A percentile compares a stretch with the other conserved stretches of the same genome.
Evolutionary conservation across 1,139 yeast genomes (phyloP).

Genomic region (Scheffersomyces segobiensis): DNA sequence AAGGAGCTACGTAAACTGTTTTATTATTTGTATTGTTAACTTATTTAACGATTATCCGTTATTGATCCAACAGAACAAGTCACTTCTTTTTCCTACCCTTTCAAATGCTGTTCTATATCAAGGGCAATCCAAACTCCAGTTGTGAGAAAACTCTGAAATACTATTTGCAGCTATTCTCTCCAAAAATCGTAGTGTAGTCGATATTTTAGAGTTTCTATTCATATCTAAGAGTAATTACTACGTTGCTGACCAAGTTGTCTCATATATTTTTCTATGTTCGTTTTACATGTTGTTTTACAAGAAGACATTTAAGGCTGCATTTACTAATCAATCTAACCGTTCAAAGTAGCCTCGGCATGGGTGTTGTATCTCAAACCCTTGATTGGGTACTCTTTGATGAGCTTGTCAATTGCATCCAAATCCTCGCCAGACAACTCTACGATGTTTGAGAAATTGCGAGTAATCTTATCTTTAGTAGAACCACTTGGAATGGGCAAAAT

Average conservation of each 20-base stretch:
- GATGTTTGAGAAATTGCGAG: conserved; percentile 52
- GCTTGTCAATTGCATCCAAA: conserved; percentile 47
- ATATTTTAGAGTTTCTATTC: too few species aligned
- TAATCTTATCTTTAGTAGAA: conserved; percentile 56
- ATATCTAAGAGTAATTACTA: too few species aligned
- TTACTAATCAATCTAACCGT: background rate
- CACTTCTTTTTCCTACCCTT: too few species aligned
- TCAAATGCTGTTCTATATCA: too few species aligned
- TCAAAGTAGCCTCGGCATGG: conserved; percentile 3
- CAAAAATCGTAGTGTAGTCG: too few species aligned
- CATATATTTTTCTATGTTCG: background rate
- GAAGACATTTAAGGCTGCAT: background rate
- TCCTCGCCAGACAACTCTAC: conserved; percentile 53
- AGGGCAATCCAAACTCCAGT: too few species aligned
- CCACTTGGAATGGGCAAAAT: conserved; percentile 82
- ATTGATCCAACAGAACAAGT: too few species aligned
- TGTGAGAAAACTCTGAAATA: too few species aligned
- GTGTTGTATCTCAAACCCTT: conserved; percentile 53
- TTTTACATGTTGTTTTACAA: background rate
- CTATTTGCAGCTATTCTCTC: too few species aligned
- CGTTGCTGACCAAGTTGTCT: background rate
- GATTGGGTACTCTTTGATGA: conserved; percentile 38
- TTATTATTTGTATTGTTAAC: too few species aligned
- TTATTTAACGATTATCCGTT: too few species aligned
- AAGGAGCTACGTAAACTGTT: too few species aligned